Evolutionary conservation across 2,329 filamentous ascomycete species (phyloP).

Genomic region (Sphaerulina vaccinii): DNA sequence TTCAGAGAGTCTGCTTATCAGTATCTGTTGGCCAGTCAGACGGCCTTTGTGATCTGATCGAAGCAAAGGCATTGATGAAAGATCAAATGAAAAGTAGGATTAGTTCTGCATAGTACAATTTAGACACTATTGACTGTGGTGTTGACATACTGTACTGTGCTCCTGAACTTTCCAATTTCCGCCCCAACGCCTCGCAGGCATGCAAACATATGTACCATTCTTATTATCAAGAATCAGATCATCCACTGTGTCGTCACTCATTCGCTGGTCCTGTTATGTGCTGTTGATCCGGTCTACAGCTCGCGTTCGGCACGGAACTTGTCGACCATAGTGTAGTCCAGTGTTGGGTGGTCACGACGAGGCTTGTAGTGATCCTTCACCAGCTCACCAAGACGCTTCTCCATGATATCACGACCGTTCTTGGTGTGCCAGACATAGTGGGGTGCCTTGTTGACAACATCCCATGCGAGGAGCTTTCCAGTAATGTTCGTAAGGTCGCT

Average conservation of each 20-base stretch:
- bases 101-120: not conserved
- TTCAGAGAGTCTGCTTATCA: slow-evolving; percentile 50
- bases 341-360: slow-evolving; percentile 1
- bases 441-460: slow-evolving; percentile 79
- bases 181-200: slow-evolving; percentile 16
- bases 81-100: not conserved
- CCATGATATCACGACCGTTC: slow-evolving; percentile 71
- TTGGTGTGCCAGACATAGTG: slow-evolving; percentile 80
- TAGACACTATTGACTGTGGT: not conserved
- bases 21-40: slow-evolving; percentile 38
- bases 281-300: slow-evolving; percentile 2
- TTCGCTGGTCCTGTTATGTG: not conserved
- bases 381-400: slow-evolving; percentile 72
- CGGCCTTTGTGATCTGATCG: slow-evolving; percentile 17
- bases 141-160: not conserved
- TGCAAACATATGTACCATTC: not conserved
- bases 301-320: slow-evolving; percentile 9
- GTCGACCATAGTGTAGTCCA: slow-evolving; percentile 4
- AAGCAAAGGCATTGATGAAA: not conserved
- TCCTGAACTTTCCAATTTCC: not conserved
- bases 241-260: not conserved
- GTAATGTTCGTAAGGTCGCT: slow-evolving; percentile 79
- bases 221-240: not conserved
- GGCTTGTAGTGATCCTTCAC: slow-evolving; percentile 45
- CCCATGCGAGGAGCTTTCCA: slow-evolving; percentile 75